Evolutionary conservation across 2,329 filamentous ascomycete genomes (phyloP), one percentile per base, ranked within the genome.

Genomic region (Gyromitra esculenta): DNA sequence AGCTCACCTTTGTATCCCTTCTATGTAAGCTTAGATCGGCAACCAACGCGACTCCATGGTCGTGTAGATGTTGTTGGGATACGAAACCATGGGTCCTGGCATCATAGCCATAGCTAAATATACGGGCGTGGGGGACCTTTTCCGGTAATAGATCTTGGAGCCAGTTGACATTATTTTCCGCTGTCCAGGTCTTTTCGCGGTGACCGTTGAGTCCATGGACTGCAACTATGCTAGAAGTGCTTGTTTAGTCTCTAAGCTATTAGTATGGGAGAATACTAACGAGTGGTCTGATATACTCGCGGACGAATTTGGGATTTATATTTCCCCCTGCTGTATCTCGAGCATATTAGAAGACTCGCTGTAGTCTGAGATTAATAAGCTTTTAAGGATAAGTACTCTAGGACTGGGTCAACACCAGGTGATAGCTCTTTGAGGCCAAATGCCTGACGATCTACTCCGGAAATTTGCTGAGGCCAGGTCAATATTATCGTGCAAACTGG

Each of bases 31-130:
- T 65, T 15, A 65, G 13, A 1, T 65, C 62, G 25, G 43, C 21
- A 65, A 65, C 45, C 25, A 65, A 18, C 6, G 43, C 62, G 8
- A 37, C 25, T 6, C 41, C 45, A 52, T 65, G 45, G 43, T 65
- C 62, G 25, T 52, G 25, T 37, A 65, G 62, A 52, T 37, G 21
- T 13, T 65, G 62, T n/a, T 65, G 21, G 21, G 62, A 65, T 13
- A 65, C 62, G 15, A 65, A 65, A 18, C 41, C 62, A 37, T 65
- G 79, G 25, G 81, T 83, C 45, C 81, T 82, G 7, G 77, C 73
- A 73, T 81, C 79, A 66, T 81, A 81, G n/a, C 81, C 80, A 59
- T 80, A 81, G n/a, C 77, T 80, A 59, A 81, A 73, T 37, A 81
- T 80, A 48, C 81, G 70, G 60, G 80, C 81, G 41, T 79, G 79